Conservation (phyloP, 345 rosid species). For the Turnera subulata region DNA sequence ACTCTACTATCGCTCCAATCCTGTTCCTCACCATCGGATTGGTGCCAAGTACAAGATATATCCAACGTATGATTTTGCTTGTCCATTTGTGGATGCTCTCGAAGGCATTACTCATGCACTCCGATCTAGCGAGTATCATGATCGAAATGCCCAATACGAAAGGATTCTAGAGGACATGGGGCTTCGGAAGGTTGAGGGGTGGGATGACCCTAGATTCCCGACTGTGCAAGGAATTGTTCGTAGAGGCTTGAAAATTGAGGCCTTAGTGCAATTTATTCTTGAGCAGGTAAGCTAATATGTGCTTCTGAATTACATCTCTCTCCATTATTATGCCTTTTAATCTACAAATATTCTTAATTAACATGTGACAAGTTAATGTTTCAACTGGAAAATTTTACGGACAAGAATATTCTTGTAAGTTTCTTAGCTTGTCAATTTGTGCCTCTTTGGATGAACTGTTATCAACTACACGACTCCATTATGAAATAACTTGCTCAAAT, state of each 20-base stretch:
- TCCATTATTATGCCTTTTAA: no score
- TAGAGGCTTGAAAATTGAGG: constrained; percentile 85
- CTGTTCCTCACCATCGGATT: constrained; percentile 82
- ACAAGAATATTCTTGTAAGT: no score
- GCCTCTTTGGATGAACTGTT: no score
- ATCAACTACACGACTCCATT: no score
- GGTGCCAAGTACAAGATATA: constrained; percentile 80
- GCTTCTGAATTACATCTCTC: not conserved
- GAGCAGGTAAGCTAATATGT: constrained; percentile 56
- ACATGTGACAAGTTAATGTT: no score
- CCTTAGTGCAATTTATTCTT: constrained; percentile 83
- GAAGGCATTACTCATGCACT: constrained; percentile 94
- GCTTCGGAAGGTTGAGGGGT: constrained; percentile 69
- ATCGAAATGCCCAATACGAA: constrained; percentile 80
- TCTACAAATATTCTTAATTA: no score
- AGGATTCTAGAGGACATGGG: constrained; percentile 87
- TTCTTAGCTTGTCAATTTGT: no score
- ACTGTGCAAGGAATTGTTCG: constrained; percentile 97
- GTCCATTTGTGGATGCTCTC: constrained; percentile 79
- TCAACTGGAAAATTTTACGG: no score
- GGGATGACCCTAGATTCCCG: constrained; percentile 99
- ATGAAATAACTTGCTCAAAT: no score
- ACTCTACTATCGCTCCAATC: constrained; percentile 90
- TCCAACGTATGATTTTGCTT: constrained; percentile 99
- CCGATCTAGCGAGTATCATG: constrained; percentile 82